Evolutionary conservation across 805 yeast species (phyloP).

Genomic region (Nakazawaea peltata): DNA sequence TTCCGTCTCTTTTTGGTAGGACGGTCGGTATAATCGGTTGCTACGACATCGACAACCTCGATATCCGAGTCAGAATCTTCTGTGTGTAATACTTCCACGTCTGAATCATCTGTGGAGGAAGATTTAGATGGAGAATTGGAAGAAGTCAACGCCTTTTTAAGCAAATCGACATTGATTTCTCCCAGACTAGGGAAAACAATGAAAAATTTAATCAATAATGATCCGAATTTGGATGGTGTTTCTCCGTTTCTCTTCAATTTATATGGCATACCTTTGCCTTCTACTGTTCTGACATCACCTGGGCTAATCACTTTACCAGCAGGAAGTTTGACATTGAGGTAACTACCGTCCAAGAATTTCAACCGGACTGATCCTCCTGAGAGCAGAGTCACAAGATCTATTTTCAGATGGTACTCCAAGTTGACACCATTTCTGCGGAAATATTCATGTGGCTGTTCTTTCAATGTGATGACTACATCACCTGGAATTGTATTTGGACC

Average conservation of each 20-base stretch:
- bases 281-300: constrained; percentile 37
- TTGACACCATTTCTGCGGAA: constrained; percentile 37
- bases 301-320: constrained; percentile 49
- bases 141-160: too few species aligned
- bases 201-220: constrained; percentile 50
- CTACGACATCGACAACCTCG: too few species aligned
- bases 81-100: too few species aligned
- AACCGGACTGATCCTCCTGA: constrained; percentile 44
- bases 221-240: constrained; percentile 32
- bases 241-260: too few species aligned
- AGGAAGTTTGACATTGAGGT: constrained; percentile 28
- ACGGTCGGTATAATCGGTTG: too few species aligned
- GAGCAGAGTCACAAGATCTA: constrained; percentile 46
- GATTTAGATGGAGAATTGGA: too few species aligned
- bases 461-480: constrained; percentile 52
- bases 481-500: constrained; percentile 51
- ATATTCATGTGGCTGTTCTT: constrained; percentile 19
- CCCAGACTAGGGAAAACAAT: constrained; percentile 46
- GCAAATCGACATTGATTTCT: constrained; percentile 23
- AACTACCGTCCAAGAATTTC: constrained; percentile 27
- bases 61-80: too few species aligned
- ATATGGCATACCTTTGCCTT: constrained; percentile 59
- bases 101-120: too few species aligned
- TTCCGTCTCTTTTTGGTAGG: too few species aligned
- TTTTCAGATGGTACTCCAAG: constrained; percentile 32